These are phyloP conservation scores for Alternaria sp. DNA, from an alignment of 2,329 filamentous ascomycete genomes.

Conservation along the genomic window DNA sequence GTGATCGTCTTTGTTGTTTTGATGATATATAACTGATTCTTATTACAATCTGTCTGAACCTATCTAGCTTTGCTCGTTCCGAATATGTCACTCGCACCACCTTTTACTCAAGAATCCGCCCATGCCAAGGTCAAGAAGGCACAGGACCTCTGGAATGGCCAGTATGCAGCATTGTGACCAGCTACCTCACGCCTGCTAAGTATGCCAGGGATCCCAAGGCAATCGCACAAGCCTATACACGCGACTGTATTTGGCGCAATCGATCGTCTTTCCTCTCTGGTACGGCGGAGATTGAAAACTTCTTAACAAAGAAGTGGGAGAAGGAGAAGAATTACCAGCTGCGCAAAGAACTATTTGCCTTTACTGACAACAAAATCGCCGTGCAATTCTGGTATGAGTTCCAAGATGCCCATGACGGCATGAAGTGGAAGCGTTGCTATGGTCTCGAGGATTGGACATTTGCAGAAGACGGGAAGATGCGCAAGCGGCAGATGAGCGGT, in stretches of 20 bases:
- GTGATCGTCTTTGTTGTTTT: neutral
- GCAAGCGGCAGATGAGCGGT: slow-evolving; percentile 78
- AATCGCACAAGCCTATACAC: slow-evolving; percentile 77
- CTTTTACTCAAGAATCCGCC: slow-evolving; percentile 79
- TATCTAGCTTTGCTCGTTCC: neutral
- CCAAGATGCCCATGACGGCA: slow-evolving; percentile 68
- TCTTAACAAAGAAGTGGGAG: slow-evolving; percentile 78
- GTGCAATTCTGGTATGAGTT: slow-evolving; percentile 94
- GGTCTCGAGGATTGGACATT: slow-evolving; percentile 85
- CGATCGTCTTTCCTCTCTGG: slow-evolving; percentile 74
- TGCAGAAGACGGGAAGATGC: slow-evolving; percentile 73
- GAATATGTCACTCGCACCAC: slow-evolving; percentile 65
- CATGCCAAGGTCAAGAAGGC: slow-evolving; percentile 81
- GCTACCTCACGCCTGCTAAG: slow-evolving; percentile 12
- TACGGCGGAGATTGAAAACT: slow-evolving; percentile 71
- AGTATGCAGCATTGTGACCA: slow-evolving; percentile 56
- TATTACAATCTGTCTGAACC: neutral
- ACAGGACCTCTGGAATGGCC: slow-evolving; percentile 84
- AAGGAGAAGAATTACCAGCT: slow-evolving; percentile 76
- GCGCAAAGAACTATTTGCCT: slow-evolving; percentile 85
- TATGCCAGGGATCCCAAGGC: slow-evolving; percentile 66
- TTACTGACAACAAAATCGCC: slow-evolving; percentile 77
- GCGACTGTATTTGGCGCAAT: slow-evolving; percentile 83
- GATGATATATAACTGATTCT: neutral
- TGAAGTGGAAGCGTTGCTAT: slow-evolving; percentile 78